These are phyloP conservation scores for Wickerhamiella sorbophila DNA, from an alignment of 805 yeast species.

Conservation along the genomic window DNA sequence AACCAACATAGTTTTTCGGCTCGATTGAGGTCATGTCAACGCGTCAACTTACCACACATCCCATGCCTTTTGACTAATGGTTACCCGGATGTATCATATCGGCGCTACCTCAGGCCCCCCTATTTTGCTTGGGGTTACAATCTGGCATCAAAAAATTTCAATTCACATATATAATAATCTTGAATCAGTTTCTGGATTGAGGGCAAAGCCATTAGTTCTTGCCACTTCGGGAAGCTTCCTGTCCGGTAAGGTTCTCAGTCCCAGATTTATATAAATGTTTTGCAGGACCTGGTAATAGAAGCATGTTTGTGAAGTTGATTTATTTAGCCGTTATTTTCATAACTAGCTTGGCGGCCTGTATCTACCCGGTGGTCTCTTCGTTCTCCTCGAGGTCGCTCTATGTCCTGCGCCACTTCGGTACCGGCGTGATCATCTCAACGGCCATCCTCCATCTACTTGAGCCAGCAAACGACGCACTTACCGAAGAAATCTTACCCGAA, in stretches of 20 bases:
- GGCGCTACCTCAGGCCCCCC: no score
- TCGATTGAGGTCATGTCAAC: slow-evolving; percentile 10
- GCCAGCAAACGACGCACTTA: slow-evolving; percentile 15
- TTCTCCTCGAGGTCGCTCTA: slow-evolving; percentile 3
- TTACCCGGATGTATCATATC: not conserved
- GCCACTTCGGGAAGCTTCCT: no score
- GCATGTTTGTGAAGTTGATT: not conserved
- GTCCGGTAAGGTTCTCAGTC: no score
- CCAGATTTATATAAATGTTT: no score
- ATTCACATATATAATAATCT: no score
- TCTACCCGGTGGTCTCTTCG: slow-evolving; percentile 3
- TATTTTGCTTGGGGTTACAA: no score
- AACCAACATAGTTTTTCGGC: slow-evolving; percentile 81
- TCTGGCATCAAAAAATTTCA: no score
- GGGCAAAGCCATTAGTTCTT: no score
- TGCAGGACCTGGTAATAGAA: no score
- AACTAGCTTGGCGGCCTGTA: slow-evolving; percentile 1
- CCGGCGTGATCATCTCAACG: slow-evolving; percentile 63
- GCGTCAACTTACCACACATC: not conserved
- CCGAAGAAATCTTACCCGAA: not conserved
- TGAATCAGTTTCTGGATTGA: no score
- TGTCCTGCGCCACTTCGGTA: slow-evolving; percentile 36
- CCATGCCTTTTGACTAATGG: not conserved
- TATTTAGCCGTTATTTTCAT: slow-evolving; percentile 1
- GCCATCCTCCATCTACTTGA: slow-evolving; percentile 48